A percentile compares a stretch with the other conserved stretches of the same genome.
Conservation (phyloP, 768 basidiomycete species). For the Naganishia randhawae region DNA sequence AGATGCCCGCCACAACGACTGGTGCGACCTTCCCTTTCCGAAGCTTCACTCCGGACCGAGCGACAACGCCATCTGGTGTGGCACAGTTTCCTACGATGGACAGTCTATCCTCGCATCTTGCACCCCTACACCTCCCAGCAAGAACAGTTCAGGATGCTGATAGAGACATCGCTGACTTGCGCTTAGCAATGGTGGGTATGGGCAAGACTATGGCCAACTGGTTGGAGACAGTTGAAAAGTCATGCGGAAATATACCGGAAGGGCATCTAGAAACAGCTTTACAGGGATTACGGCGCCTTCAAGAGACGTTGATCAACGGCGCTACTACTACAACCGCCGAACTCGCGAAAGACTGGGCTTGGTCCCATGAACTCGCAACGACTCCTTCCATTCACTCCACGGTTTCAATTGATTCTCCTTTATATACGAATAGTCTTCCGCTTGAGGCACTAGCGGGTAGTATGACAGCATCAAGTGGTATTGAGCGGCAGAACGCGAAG, state of each 20-base stretch:
- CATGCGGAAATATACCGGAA: neutral
- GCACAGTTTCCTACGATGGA: conserved; percentile 21
- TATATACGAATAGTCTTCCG: neutral
- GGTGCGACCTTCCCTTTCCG: conserved; percentile 56
- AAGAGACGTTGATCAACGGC: conserved; percentile 40
- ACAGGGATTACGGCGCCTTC: conserved; percentile 39
- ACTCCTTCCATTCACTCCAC: neutral
- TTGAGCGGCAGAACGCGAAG: neutral
- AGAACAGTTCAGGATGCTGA: conserved; percentile 41
- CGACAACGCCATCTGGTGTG: neutral
- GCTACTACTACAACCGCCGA: conserved; percentile 12
- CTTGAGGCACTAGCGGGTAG: neutral
- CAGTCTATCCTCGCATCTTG: conserved; percentile 29
- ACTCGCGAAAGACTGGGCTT: conserved; percentile 26
- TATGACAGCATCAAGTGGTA: neutral
- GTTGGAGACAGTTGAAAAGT: conserved; percentile 32
- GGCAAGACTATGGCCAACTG: conserved; percentile 46
- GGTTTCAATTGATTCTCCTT: neutral
- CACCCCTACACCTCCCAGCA: conserved; percentile 15
- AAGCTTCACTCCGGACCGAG: conserved; percentile 20
- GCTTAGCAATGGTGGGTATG: conserved; percentile 49
- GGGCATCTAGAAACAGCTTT: conserved; percentile 27
- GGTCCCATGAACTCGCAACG: conserved; percentile 25
- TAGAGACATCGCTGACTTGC: conserved; percentile 46
- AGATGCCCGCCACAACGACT: conserved; percentile 66